Conservation (phyloP, 2,329 filamentous ascomycete genomes). For the Rutstroemia sydowiana region DNA sequence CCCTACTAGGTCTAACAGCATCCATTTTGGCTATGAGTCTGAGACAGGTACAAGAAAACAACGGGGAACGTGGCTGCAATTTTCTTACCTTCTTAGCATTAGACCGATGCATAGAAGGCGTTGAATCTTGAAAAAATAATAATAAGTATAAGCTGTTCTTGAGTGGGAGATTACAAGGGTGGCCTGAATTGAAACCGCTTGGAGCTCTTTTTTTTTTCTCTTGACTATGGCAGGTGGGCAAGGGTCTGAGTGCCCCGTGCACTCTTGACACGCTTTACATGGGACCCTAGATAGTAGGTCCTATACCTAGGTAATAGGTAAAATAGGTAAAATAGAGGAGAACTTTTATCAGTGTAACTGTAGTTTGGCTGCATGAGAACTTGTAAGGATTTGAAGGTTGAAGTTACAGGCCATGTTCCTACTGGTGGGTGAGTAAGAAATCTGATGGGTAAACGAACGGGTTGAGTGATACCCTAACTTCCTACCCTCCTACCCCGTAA, state of each 20-base stretch:
- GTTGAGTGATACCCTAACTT: too few species aligned
- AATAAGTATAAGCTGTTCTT: too few species aligned
- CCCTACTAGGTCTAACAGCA: background rate
- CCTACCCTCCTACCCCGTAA: too few species aligned
- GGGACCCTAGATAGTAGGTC: constrained; percentile 1
- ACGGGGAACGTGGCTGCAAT: background rate
- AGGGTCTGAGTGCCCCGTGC: constrained; percentile 18
- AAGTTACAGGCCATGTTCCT: background rate
- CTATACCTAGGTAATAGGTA: too few species aligned
- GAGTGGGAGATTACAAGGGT: constrained; percentile 7
- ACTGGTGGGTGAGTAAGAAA: background rate
- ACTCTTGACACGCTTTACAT: constrained; percentile 3
- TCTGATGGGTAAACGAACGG: too few species aligned
- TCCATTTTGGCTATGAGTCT: constrained; percentile 21
- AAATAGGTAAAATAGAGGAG: background rate
- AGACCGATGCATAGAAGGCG: background rate
- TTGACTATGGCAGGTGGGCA: constrained; percentile 5
- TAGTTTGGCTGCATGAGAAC: constrained; percentile 5
- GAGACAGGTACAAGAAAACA: constrained; percentile 18
- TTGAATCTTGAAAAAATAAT: background rate
- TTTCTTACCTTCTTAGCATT: constrained; percentile 3
- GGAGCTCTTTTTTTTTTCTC: constrained; percentile 9
- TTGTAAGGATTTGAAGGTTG: constrained; percentile 1
- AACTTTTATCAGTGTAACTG: background rate
- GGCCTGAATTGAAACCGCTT: constrained; percentile 21